Evolutionary conservation across 169 alveolate species (phyloP).

Genomic region (Cryptosporidium meleagridis): DNA sequence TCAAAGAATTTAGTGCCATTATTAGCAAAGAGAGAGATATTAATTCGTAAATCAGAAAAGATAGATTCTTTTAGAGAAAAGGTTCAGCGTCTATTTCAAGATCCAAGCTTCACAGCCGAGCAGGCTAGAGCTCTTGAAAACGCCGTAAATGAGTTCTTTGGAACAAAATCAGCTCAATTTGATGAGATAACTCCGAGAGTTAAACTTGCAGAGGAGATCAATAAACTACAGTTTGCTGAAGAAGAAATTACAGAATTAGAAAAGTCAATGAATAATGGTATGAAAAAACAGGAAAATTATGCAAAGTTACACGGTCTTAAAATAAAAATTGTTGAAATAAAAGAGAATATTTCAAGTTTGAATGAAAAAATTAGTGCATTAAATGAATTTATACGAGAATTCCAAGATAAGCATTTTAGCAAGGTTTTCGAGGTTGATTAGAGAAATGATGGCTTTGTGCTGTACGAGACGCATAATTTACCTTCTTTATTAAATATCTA

Average conservation of each 20-base stretch:
- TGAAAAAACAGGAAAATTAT: neutral
- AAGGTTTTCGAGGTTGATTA: constrained; percentile 18
- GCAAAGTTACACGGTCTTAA: constrained; percentile 14
- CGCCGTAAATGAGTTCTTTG: constrained; percentile 31
- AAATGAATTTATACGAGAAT: neutral
- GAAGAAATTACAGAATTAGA: constrained; percentile 21
- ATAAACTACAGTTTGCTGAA: neutral
- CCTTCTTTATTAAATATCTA: constrained; percentile 18
- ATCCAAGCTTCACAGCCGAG: constrained; percentile 49
- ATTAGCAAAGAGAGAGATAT: constrained; percentile 2
- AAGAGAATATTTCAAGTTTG: constrained; percentile 8
- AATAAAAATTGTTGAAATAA: neutral
- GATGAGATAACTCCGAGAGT: constrained; percentile 39
- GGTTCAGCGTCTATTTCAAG: constrained; percentile 28
- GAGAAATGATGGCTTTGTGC: constrained; percentile 13
- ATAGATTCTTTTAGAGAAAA: neutral
- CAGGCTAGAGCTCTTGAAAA: constrained; percentile 18
- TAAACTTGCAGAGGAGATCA: constrained; percentile 5
- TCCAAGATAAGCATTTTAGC: constrained; percentile 37
- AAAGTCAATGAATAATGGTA: neutral
- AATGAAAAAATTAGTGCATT: constrained; percentile 1
- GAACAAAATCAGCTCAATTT: neutral
- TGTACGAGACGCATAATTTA: constrained; percentile 29
- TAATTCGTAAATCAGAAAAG: constrained; percentile 35
- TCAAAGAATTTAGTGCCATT: constrained; percentile 13